Percentiles rank a stretch among this genome's conserved stretches.
phyloP scores from a whole-genome alignment of 306 rosid genomes.

The Sesbania bispinosa region DNA sequence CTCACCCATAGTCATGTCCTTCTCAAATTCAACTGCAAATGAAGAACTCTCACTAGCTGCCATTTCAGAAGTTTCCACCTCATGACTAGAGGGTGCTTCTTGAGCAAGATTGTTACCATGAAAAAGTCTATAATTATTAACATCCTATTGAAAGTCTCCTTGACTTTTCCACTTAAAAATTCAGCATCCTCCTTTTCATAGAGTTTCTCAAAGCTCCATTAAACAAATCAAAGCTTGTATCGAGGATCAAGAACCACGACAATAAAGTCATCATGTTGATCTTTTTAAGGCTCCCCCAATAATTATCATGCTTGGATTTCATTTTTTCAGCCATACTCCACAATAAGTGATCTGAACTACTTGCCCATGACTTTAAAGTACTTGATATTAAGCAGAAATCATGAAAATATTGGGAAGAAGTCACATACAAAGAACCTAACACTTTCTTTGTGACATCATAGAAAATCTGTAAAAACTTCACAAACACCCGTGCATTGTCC shows the following conservation, averaged over 20 bases:
- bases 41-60: not conserved
- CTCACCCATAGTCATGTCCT: not conserved
- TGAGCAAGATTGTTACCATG: too few relatives aligned
- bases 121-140: too few relatives aligned
- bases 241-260: not conserved
- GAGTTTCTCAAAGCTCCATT: not conserved
- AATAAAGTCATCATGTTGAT: not conserved
- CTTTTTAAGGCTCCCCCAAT: not conserved
- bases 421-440: too few relatives aligned
- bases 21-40: not conserved
- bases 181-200: not conserved
- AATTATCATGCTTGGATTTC: not conserved
- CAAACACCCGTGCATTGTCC: not conserved
- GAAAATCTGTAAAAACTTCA: too few relatives aligned
- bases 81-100: too few relatives aligned
- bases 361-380: not conserved
- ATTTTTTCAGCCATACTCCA: not conserved
- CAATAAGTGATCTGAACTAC: not conserved
- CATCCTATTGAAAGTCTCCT: too few relatives aligned
- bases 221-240: not conserved
- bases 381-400: not conserved
- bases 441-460: too few relatives aligned
- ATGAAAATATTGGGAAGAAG: not conserved
- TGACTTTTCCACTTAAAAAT: not conserved
- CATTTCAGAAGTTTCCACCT: not conserved